Evolutionary conservation across 305 asterid genomes (phyloP).

Genomic region (Ilex paraguariensis): DNA sequence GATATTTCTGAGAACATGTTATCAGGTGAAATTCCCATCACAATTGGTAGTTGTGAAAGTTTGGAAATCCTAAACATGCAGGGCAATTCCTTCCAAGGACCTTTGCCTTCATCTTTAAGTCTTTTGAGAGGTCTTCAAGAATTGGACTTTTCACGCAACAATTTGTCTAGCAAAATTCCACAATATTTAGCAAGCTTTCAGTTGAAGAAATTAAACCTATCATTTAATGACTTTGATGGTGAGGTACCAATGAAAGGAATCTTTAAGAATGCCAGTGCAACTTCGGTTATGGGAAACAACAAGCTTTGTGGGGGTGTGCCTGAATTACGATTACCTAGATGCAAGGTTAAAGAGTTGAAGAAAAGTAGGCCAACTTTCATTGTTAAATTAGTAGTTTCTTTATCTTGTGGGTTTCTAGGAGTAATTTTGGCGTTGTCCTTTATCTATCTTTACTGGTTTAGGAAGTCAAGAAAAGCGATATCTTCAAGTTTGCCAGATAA

Average conservation of each 20-base stretch:
- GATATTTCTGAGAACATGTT: background rate
- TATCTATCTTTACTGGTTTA: background rate
- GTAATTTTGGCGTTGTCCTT: background rate
- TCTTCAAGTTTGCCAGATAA: background rate
- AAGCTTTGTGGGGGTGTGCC: slow-evolving; percentile 25
- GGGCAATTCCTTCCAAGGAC: background rate
- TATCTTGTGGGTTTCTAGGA: slow-evolving; percentile 7
- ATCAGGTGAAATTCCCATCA: background rate
- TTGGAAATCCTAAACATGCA: background rate
- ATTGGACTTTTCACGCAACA: background rate
- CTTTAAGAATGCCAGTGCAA: slow-evolving; percentile 2
- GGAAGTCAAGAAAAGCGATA: background rate
- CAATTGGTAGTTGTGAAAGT: background rate
- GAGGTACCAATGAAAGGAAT: background rate
- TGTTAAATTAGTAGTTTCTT: background rate
- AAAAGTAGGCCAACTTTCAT: too few species aligned
- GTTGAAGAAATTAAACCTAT: background rate
- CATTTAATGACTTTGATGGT: background rate
- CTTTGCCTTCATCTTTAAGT: background rate
- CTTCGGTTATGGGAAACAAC: slow-evolving; percentile 12
- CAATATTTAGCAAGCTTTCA: background rate
- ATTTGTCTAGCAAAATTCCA: background rate
- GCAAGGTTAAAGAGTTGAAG: background rate
- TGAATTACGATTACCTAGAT: slow-evolving; percentile 5
- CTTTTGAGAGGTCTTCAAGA: background rate